Base-by-base conservation (phyloP, 192 early-diverging fungal genomes). In the Coemansia sp. region DNA sequence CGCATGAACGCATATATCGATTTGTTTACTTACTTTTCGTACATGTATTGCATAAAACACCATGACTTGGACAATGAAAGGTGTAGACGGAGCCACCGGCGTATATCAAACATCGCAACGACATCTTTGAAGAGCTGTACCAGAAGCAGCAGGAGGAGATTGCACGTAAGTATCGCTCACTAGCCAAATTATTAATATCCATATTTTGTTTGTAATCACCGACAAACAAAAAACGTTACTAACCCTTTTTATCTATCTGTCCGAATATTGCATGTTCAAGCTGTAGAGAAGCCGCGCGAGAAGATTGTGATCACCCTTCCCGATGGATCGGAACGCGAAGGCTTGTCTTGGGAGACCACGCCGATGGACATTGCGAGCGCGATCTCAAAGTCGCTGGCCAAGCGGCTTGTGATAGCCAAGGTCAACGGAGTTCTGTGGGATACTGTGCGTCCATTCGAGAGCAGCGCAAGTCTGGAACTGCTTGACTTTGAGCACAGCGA, bases 401-500 rank as follows among this genome's bases (percentile, higher is more conserved):
- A 98, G 83, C 87, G 91, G 56, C 83, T 92, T 49, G 93, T 98
- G 43, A 96, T 98, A 83, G 91, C 96, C 66, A 99, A 99, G 89
- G 93, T 96, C 39, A 83, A 98, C 71, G 94, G 92, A 32, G 86
- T 82, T 39, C 84, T 99, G 45, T 98, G 87, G 87, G 97, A 99
- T 85, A 87, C 96, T 45, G 70, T 85, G 67, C 87, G 97, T 58
- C 95, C 95, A 26, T 73, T 99, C 9, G 96, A 98, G 83, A 63
- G 68, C 26, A 89, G 87, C 19, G 91, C 91, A 78, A 76, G 70
- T 68, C 83, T 98, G 57, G 92, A 98, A 80, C 86, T 99, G 42
- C 82, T 99, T 42, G 95, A 95, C 75, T 99, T 99, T 86, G 95
- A 98, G 64, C 77, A 92, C 50, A 87, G 90, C 40, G 96, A 98